A percentile compares a stretch with the other conserved stretches of the same genome.
These are phyloP conservation scores for Mycena floridula DNA, from an alignment of 768 basidiomycete species.

Conservation along the genomic window DNA sequence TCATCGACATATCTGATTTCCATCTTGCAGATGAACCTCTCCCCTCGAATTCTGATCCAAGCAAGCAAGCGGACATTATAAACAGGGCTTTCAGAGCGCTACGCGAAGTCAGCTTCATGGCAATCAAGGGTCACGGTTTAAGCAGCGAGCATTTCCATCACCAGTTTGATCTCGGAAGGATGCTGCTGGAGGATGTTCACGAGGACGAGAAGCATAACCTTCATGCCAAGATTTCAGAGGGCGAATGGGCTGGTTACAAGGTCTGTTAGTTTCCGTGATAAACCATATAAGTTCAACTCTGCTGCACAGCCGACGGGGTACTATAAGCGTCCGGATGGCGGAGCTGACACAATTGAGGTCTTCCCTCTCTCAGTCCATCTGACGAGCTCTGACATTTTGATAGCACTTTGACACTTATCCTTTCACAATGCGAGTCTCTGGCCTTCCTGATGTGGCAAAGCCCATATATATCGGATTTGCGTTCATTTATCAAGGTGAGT, in stretches of 20 bases:
- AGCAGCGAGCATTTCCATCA: constrained; percentile 8
- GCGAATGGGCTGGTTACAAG: constrained; percentile 13
- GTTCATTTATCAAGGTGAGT: no score
- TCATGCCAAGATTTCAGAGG: constrained; percentile 10
- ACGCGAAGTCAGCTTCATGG: no score
- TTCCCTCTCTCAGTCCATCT: constrained; percentile 8
- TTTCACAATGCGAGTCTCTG: no score
- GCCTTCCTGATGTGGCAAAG: no score
- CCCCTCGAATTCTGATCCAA: no score
- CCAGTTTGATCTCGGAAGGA: constrained; percentile 10
- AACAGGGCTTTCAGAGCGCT: no score
- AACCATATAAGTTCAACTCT: background rate
- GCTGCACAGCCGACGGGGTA: constrained; percentile 9
- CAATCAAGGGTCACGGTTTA: constrained; percentile 12
- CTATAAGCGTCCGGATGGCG: constrained; percentile 9
- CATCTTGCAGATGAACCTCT: no score
- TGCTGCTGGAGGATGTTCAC: constrained; percentile 7
- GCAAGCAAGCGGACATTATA: no score
- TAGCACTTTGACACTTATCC: no score
- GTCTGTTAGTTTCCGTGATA: constrained; percentile 1
- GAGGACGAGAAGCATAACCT: constrained; percentile 8
- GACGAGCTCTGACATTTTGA: no score
- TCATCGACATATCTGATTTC: no score
- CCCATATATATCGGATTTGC: no score
- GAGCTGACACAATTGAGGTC: constrained; percentile 9